Base-by-base conservation (phyloP, 225 moss, liverwort and hornwort species). In the Pleurozium schreberi region DNA sequence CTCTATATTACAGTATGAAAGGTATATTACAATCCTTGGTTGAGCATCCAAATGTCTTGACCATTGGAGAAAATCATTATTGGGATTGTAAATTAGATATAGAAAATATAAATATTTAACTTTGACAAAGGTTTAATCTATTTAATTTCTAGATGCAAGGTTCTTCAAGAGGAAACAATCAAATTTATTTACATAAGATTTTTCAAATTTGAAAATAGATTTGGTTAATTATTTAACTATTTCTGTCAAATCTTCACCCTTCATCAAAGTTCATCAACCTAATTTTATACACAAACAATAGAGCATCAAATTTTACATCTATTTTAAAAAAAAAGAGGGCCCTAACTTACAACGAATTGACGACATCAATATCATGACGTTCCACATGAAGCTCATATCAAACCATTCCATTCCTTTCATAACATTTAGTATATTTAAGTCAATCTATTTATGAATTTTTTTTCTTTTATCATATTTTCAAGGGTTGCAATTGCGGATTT, bases 401-500 rank as follows among this genome's bases (percentile, higher is more conserved):
- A 50, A 36, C 4, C 7, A 52, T 14, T 33, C 31, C 2, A 34
- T 50, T 2, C 18, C 14, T 69, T 69, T 69, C 38, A 40, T 74
- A 45, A 42, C 8, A 49, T 49, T 49, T 5, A n/a, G n/a, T n/a
- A 49, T 53, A 23, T 38, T 8, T 15, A 10, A 53, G 1, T 4
- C 4, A 22, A 36, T 22, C 4, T 36, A 38, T 53, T 30, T 30
- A 1, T 23, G 4, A 34, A 14, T 77, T 9, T 77, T 5, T n/a
- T 1, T 4, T 0, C 5, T 20, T 2, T 33, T 50, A 31, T 75
- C 1, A 49, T 7, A 49, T 12, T 50, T 50, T 75, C 1, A 1
- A 3, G 0, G 12, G 1, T 33, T 20, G 5, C 0, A 75, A 0
- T 75, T 75, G 13, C 0, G 1, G 3, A 0, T 12, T 8, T 2